These are phyloP conservation scores for Suillus variegatus DNA, from an alignment of 768 basidiomycete species.

Conservation along the genomic window DNA sequence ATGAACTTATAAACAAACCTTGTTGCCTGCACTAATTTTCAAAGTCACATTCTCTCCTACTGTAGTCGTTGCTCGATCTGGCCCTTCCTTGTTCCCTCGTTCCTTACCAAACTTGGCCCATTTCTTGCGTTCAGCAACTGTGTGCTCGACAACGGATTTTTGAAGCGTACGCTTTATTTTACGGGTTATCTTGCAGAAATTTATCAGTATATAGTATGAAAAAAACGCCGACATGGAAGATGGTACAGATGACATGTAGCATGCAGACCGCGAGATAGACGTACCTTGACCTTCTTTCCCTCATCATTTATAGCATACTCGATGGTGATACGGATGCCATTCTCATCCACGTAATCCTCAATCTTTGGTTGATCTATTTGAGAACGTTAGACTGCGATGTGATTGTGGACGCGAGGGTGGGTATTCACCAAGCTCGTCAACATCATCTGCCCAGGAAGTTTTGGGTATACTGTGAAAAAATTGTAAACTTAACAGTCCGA, in stretches of 20 bases:
- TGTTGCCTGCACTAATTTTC: conserved; percentile 64
- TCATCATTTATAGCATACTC: conserved; percentile 88
- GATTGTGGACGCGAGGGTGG: background rate
- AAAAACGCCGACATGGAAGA: background rate
- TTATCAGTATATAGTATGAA: background rate
- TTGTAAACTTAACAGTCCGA: background rate
- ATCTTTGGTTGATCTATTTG: conserved; percentile 50
- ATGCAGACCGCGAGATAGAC: conserved; percentile 14
- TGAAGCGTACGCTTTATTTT: conserved; percentile 85
- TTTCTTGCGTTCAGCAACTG: conserved; percentile 89
- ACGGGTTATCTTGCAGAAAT: conserved; percentile 67
- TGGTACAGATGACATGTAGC: background rate
- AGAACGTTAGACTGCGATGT: conserved; percentile 5
- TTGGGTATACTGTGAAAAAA: conserved; percentile 35
- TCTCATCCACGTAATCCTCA: conserved; percentile 78
- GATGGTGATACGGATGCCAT: conserved; percentile 83
- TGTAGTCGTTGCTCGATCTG: conserved; percentile 91
- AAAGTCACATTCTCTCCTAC: conserved; percentile 76
- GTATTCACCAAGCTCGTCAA: conserved; percentile 68
- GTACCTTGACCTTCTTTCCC: conserved; percentile 92
- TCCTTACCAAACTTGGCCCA: conserved; percentile 96
- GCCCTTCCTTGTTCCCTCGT: conserved; percentile 82
- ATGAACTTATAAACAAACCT: conserved; percentile 38
- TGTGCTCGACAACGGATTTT: conserved; percentile 91
- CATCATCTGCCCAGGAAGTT: conserved; percentile 88